Conservation (phyloP, 805 yeast species). For the Isabelozyma gotoi region DNA sequence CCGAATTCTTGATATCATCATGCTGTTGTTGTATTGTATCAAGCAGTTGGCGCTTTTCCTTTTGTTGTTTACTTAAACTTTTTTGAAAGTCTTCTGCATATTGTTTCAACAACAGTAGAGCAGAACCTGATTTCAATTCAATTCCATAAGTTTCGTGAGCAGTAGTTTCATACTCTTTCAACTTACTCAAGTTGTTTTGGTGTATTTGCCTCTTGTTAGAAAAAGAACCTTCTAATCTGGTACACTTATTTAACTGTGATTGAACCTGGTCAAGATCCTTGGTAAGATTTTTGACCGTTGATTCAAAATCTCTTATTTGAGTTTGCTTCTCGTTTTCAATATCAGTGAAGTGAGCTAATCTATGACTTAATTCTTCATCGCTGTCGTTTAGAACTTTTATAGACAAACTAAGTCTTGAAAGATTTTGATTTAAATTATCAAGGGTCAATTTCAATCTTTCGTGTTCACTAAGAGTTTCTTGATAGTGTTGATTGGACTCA, state of each 20-base stretch:
- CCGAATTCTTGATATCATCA: constrained; percentile 16
- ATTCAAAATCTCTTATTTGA: constrained; percentile 9
- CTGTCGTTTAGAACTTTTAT: constrained; percentile 46
- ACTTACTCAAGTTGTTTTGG: constrained; percentile 12
- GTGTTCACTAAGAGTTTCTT: constrained; percentile 61
- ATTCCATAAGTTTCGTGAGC: constrained; percentile 6
- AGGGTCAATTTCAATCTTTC: constrained; percentile 55
- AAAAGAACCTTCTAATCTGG: constrained; percentile 56
- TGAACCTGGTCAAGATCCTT: neutral
- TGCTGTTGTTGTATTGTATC: constrained; percentile 8
- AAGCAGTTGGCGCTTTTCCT: constrained; percentile 1
- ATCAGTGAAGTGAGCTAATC: constrained; percentile 28
- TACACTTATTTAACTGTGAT: constrained; percentile 8
- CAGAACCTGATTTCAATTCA: neutral
- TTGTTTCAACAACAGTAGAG: neutral
- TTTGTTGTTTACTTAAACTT: neutral
- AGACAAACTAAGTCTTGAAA: constrained; percentile 47
- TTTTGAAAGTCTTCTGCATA: neutral
- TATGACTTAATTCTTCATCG: constrained; percentile 27
- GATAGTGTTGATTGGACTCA: constrained; percentile 78
- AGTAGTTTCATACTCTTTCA: constrained; percentile 3
- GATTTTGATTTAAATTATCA: constrained; percentile 47
- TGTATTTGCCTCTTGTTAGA: constrained; percentile 42
- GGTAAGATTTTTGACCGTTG: neutral
- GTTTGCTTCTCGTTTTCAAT: constrained; percentile 16